phyloP scores from a whole-genome alignment of 371 early-diverging fungal genomes.

The Chytridium lagenaria region DNA sequence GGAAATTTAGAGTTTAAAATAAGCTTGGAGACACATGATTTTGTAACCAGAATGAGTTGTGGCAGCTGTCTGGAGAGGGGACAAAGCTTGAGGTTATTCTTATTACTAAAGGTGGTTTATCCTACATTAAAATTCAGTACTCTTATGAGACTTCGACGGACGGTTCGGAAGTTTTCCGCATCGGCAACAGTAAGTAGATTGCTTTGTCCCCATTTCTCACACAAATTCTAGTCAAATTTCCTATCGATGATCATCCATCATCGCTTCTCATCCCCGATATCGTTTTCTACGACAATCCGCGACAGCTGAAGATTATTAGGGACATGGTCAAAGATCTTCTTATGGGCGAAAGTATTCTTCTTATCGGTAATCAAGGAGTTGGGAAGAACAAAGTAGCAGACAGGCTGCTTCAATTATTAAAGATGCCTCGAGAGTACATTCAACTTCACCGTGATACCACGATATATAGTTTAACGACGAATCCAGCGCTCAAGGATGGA shows the following conservation, averaged over 20 bases:
- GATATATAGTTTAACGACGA: slow-evolving; percentile 79
- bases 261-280: slow-evolving; percentile 73
- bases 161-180: slow-evolving; percentile 22
- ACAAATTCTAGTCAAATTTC: slow-evolving; percentile 62
- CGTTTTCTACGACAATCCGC: slow-evolving; percentile 78
- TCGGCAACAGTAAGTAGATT: no score
- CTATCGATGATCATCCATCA: slow-evolving; percentile 66
- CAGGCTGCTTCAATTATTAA: slow-evolving; percentile 75
- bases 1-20: no score
- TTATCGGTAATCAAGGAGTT: slow-evolving; percentile 79
- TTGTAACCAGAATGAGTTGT: no score
- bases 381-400: slow-evolving; percentile 85
- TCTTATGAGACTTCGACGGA: neutral
- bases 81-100: neutral
- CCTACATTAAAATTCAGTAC: neutral
- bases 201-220: no score
- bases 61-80: neutral
- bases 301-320: slow-evolving; percentile 68
- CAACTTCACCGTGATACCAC: slow-evolving; percentile 87
- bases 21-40: no score
- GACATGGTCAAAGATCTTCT: slow-evolving; percentile 74
- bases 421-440: slow-evolving; percentile 81
- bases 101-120: neutral
- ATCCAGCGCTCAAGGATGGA: slow-evolving; percentile 77
- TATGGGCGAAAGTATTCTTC: slow-evolving; percentile 73